Conservation (phyloP, 116 monocot genomes). For the Thalassia testudinum region DNA sequence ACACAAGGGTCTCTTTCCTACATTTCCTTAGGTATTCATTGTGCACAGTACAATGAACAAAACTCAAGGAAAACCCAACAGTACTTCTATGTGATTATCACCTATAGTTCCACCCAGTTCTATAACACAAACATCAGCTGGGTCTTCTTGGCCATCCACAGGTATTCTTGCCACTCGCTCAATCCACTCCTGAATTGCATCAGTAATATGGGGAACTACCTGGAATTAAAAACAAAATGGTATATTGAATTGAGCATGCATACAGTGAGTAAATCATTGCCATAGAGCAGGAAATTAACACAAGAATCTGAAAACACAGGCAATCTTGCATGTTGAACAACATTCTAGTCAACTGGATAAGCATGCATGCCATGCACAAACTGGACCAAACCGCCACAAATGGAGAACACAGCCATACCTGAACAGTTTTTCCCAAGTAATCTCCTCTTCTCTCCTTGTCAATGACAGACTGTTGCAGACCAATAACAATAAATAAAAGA, state of each 20-base stretch:
- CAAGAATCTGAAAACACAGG: no score
- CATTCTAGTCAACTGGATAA: no score
- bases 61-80: no score
- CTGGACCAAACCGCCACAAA: no score
- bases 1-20: no score
- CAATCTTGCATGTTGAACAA: no score
- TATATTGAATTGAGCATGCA: not conserved
- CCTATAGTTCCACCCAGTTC: slow-evolving; percentile 85
- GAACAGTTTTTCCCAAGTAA: slow-evolving; percentile 92
- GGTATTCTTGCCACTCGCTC: slow-evolving; percentile 46
- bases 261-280: no score
- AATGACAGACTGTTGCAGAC: slow-evolving; percentile 43
- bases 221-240: slow-evolving; percentile 24
- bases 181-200: slow-evolving; percentile 86
- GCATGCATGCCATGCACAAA: no score
- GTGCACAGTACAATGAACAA: no score
- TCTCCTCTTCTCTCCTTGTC: slow-evolving; percentile 90
- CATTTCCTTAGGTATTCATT: no score
- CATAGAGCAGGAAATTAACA: no score
- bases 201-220: slow-evolving; percentile 81
- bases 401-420: slow-evolving; percentile 21
- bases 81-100: slow-evolving; percentile 6
- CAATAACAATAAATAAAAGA: not conserved
- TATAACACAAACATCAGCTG: slow-evolving; percentile 81
- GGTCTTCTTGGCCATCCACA: slow-evolving; percentile 65